Evolutionary conservation across 2,329 filamentous ascomycete species (phyloP).

Genomic region (Penicillium sp.): DNA sequence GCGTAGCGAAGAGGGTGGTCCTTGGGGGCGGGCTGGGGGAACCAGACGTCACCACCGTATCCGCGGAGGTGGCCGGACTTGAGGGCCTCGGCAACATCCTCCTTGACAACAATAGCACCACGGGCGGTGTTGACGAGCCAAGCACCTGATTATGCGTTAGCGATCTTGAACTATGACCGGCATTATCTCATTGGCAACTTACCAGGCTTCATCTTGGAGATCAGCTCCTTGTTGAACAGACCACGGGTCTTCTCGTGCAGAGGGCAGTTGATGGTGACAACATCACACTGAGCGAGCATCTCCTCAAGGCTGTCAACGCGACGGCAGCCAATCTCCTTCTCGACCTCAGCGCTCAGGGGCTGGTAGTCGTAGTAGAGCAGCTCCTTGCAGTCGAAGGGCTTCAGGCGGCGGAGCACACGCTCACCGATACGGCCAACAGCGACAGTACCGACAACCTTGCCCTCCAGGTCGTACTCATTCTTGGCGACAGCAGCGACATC

Average conservation of each 20-base stretch:
- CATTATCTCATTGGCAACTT: neutral
- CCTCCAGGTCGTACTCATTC: constrained; percentile 97
- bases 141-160: constrained; percentile 42
- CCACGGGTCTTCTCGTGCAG: constrained; percentile 97
- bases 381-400: constrained; percentile 99
- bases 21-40: constrained; percentile 92
- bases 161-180: neutral
- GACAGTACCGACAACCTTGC: constrained; percentile 96
- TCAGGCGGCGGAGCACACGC: constrained; percentile 92
- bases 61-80: constrained; percentile 73
- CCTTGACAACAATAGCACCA: constrained; percentile 98
- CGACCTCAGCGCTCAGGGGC: constrained; percentile 78
- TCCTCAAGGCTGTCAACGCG: constrained; percentile 89
- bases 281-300: constrained; percentile 88
- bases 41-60: constrained; percentile 67
- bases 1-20: constrained; percentile 92
- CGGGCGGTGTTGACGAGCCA: constrained; percentile 99
- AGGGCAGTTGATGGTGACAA: constrained; percentile 99
- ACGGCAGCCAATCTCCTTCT: constrained; percentile 94
- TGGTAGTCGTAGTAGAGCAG: constrained; percentile 99
- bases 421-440: constrained; percentile 97
- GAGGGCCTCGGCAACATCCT: constrained; percentile 93
- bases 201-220: constrained; percentile 98
- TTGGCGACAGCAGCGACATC: constrained; percentile 94
- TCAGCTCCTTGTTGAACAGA: constrained; percentile 97